A percentile compares a stretch with the other conserved stretches of the same genome.
These are phyloP conservation scores for Linnemannia schmuckeri DNA, from an alignment of 192 early-diverging fungal species.

Conservation along the genomic window DNA sequence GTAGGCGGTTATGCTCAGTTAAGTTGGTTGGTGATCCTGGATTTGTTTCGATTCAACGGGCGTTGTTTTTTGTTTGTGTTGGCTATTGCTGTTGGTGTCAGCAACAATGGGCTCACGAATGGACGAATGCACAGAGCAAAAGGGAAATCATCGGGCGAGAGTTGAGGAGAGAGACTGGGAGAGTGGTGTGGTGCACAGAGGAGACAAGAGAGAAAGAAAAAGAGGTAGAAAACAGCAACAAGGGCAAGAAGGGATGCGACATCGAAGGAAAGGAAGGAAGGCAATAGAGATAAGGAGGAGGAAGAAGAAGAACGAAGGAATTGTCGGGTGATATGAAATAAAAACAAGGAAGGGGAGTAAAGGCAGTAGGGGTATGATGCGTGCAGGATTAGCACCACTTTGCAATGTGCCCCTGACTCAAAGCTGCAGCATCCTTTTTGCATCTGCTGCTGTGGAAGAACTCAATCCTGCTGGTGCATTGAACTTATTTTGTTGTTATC, in stretches of 20 bases:
- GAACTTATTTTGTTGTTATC: background rate
- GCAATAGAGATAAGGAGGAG: background rate
- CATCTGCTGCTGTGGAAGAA: background rate
- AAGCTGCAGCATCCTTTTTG: background rate
- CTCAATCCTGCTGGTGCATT: background rate
- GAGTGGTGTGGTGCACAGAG: background rate
- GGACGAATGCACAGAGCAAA: background rate
- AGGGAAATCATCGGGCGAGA: background rate
- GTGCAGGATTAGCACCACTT: conserved; percentile 2
- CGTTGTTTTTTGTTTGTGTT: background rate
- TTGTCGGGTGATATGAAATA: background rate
- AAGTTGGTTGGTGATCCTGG: background rate
- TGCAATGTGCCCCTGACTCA: background rate
- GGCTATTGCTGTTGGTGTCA: background rate
- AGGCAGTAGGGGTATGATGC: background rate
- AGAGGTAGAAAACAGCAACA: background rate
- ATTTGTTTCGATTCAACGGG: conserved; percentile 26
- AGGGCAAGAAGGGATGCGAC: background rate
- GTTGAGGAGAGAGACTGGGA: background rate
- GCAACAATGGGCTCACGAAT: background rate
- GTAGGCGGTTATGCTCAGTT: background rate
- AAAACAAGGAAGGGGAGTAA: background rate
- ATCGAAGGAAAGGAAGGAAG: background rate
- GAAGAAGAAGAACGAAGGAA: background rate
- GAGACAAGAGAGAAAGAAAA: background rate